Conservation (phyloP, 2,329 filamentous ascomycete species). For the Coniochaeta sp. region DNA sequence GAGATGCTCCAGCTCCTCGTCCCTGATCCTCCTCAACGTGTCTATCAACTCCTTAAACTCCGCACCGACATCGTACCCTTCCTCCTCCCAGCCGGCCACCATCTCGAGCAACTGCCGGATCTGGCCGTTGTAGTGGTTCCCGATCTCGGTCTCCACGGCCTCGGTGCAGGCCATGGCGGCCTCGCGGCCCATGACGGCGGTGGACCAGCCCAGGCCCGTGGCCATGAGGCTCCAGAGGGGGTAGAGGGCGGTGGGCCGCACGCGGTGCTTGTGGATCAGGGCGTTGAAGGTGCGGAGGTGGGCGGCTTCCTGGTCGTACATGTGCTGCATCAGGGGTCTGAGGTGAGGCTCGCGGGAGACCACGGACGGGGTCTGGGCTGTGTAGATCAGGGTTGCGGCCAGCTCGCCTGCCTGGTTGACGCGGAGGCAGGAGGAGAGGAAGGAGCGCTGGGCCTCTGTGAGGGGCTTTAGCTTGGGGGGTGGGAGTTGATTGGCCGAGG, state of each 20-base stretch:
- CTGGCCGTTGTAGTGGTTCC: slow-evolving; percentile 90
- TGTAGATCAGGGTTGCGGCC: slow-evolving; percentile 93
- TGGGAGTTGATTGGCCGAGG: slow-evolving; percentile 12
- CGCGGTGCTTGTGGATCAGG: slow-evolving; percentile 75
- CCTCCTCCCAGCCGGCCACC: slow-evolving; percentile 64
- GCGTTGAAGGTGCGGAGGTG: slow-evolving; percentile 83
- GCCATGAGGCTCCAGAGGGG: slow-evolving; percentile 81
- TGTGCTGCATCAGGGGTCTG: slow-evolving; percentile 86
- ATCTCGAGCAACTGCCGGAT: slow-evolving; percentile 76
- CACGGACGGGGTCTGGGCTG: slow-evolving; percentile 76
- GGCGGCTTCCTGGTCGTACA: slow-evolving; percentile 92
- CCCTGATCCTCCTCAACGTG: slow-evolving; percentile 75
- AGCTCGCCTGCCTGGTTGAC: slow-evolving; percentile 98
- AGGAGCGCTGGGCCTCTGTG: slow-evolving; percentile 62
- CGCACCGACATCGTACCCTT: slow-evolving; percentile 71
- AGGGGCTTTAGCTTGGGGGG: slow-evolving; percentile 46
- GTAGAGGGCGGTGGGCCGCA: slow-evolving; percentile 88
- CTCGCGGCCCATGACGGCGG: slow-evolving; percentile 80
- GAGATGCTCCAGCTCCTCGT: slow-evolving; percentile 94
- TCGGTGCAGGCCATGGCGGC: slow-evolving; percentile 98
- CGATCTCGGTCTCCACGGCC: slow-evolving; percentile 97
- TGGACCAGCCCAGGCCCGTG: slow-evolving; percentile 78
- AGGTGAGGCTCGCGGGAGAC: slow-evolving; percentile 77
- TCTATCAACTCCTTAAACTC: slow-evolving; percentile 67
- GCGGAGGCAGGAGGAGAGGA: slow-evolving; percentile 49